phyloP scores from a whole-genome alignment of 2,329 filamentous ascomycete genomes.

The Tolypocladium pustulatum region DNA sequence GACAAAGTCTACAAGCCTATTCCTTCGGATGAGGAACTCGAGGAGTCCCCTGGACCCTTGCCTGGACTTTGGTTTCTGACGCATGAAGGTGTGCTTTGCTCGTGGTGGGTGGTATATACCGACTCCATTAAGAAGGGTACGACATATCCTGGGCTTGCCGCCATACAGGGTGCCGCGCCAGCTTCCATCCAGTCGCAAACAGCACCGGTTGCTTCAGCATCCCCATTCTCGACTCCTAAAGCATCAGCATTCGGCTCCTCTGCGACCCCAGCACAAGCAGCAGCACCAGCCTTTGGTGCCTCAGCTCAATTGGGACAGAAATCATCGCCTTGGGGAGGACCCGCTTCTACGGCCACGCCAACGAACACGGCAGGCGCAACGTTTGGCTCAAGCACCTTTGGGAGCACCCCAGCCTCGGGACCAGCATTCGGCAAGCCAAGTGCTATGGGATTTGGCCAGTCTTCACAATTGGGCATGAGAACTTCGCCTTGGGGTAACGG shows the following conservation, averaged over 20 bases:
- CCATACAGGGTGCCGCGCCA: conserved; percentile 26
- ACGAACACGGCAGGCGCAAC: conserved; percentile 22
- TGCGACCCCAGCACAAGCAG: conserved; percentile 14
- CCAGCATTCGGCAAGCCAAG: conserved; percentile 40
- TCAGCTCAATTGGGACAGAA: conserved; percentile 38
- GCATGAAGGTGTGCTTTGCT: conserved; percentile 72
- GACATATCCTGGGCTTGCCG: conserved; percentile 60
- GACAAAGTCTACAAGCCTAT: conserved; percentile 73
- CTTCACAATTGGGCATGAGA: conserved; percentile 35
- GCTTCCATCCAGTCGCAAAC: conserved; percentile 17
- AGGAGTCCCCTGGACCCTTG: conserved; percentile 68
- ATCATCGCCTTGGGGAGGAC: conserved; percentile 38
- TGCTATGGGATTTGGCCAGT: conserved; percentile 42
- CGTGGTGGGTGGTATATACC: conserved; percentile 89
- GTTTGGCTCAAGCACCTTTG: conserved; percentile 37
- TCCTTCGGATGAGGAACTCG: conserved; percentile 62
- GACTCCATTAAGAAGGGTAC: conserved; percentile 69
- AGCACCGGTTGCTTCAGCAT: conserved; percentile 17
- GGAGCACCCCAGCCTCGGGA: conserved; percentile 21
- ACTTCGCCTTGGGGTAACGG: conserved; percentile 42
- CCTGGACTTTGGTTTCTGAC: conserved; percentile 80
- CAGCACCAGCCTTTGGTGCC: conserved; percentile 33
- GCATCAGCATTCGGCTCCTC: conserved; percentile 31
- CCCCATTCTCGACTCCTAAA: conserved; percentile 17
- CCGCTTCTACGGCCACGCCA: conserved; percentile 17